Percentiles rank a stretch among this genome's conserved stretches.
These are phyloP conservation scores for Drechslerella coelobrocha DNA, from an alignment of 2,329 filamentous ascomycete genomes.

Conservation along the genomic window DNA sequence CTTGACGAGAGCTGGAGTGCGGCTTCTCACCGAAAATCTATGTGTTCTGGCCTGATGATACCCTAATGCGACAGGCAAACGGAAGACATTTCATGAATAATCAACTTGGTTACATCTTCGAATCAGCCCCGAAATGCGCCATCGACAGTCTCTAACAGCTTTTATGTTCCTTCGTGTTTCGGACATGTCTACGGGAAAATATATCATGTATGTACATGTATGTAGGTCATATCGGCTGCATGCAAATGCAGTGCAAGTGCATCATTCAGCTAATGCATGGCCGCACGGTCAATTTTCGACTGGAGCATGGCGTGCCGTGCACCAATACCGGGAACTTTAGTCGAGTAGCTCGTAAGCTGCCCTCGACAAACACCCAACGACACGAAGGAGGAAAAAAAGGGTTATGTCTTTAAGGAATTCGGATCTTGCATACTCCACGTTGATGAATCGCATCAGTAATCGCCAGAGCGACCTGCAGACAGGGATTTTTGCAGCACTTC, in stretches of 20 bases:
- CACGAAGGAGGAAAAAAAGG: neutral
- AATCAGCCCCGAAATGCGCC: constrained; percentile 6
- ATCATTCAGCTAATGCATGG: constrained; percentile 36
- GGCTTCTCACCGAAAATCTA: constrained; percentile 9
- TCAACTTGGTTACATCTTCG: neutral
- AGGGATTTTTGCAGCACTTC: constrained; percentile 49
- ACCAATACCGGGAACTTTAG: constrained; percentile 32
- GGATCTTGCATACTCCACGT: constrained; percentile 30
- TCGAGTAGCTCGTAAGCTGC: neutral
- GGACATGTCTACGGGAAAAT: constrained; percentile 48
- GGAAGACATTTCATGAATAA: neutral
- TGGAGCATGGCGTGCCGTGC: constrained; percentile 19
- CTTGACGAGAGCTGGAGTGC: neutral
- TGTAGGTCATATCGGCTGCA: constrained; percentile 50
- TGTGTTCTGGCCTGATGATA: no score
- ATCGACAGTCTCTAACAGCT: neutral
- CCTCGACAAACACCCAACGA: no score
- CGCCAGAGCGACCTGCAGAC: constrained; percentile 41
- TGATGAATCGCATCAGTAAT: constrained; percentile 49
- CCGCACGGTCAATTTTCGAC: constrained; percentile 44
- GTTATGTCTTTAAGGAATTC: neutral
- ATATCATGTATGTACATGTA: neutral
- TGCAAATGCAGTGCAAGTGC: constrained; percentile 41
- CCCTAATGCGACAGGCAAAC: constrained; percentile 4
- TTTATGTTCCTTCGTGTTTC: neutral